Evolutionary conservation across 257 asterid species (phyloP).

Genomic region (Petunia secreta): DNA sequence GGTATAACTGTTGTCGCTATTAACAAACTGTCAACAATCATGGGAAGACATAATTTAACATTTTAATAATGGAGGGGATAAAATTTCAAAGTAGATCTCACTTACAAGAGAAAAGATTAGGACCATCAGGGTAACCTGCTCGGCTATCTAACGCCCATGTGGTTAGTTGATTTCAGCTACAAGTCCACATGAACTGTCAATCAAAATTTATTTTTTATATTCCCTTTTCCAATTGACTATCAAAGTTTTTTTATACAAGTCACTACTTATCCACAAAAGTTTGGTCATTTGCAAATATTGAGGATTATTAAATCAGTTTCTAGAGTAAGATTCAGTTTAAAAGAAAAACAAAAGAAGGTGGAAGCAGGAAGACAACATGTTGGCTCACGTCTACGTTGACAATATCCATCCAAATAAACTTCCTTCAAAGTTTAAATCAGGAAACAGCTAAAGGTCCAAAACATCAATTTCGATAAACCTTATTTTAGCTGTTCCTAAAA

Average conservation of each 20-base stretch:
- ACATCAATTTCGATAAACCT: not conserved
- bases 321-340: no score
- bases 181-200: conserved; percentile 13
- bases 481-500: not conserved
- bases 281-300: no score
- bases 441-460: no score
- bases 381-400: not conserved
- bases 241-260: not conserved
- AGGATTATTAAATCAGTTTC: no score
- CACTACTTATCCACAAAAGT: not conserved
- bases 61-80: not conserved
- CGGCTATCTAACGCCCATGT: conserved; percentile 38
- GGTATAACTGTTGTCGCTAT: no score
- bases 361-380: no score
- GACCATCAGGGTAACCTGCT: conserved; percentile 39
- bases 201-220: not conserved
- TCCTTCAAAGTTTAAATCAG: not conserved
- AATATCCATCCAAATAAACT: not conserved
- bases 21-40: not conserved
- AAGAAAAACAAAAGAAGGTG: not conserved
- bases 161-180: conserved; percentile 21
- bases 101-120: conserved; percentile 21
- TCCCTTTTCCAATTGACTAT: not conserved
- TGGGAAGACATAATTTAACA: not conserved
- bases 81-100: conserved; percentile 44